Conservation (phyloP, 305 asterid species). For the Rubia balearica region DNA sequence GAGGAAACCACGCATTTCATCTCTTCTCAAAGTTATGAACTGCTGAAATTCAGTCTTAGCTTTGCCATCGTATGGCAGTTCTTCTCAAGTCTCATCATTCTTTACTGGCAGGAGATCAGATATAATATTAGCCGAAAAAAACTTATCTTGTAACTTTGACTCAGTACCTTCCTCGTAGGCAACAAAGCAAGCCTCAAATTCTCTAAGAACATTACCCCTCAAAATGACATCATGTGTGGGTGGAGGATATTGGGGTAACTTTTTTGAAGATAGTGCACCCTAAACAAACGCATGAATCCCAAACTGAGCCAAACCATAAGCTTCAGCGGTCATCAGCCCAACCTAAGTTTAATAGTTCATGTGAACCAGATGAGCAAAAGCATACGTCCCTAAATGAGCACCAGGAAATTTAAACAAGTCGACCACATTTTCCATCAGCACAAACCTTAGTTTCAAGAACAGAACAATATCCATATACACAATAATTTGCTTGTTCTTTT, state of each 20-base stretch:
- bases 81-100: conserved; percentile 53
- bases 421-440: conserved; percentile 83
- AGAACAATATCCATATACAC: background rate
- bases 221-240: conserved; percentile 64
- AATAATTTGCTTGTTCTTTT: no score
- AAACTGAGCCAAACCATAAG: conserved; percentile 80
- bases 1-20: no score
- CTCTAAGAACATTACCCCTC: conserved; percentile 48
- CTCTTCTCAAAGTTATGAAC: no score
- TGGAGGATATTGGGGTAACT: conserved; percentile 64
- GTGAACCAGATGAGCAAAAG: conserved; percentile 51
- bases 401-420: conserved; percentile 56
- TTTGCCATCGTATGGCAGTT: conserved; percentile 36
- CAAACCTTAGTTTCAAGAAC: conserved; percentile 51
- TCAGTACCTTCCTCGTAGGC: conserved; percentile 2
- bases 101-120: conserved; percentile 65
- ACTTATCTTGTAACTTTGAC: conserved; percentile 24
- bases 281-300: conserved; percentile 76
- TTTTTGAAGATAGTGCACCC: conserved; percentile 71
- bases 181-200: conserved; percentile 59
- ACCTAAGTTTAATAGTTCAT: conserved; percentile 65
- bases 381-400: conserved; percentile 48
- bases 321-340: conserved; percentile 88
- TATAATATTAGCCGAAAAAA: conserved; percentile 55
- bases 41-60: conserved; percentile 54